These are phyloP conservation scores for Aegilops sharonensis DNA, from an alignment of 176 grass and related monocot species.

Conservation along the genomic window DNA sequence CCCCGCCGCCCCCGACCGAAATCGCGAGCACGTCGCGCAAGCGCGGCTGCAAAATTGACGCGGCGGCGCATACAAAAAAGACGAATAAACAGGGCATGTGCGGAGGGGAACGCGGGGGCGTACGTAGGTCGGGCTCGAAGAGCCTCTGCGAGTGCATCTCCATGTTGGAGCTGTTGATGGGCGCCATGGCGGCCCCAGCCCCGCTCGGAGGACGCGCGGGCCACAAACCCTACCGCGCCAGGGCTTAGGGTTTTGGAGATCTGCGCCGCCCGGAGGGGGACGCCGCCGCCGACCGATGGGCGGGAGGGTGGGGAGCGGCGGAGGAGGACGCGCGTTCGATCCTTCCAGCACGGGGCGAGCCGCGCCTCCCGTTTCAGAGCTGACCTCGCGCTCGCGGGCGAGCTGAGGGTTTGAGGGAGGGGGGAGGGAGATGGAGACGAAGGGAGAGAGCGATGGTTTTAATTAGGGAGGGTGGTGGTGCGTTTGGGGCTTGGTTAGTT, in stretches of 20 bases:
- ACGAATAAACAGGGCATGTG: background rate
- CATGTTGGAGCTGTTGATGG: conserved; percentile 81
- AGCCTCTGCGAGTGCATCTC: conserved; percentile 91
- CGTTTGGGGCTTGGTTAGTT: background rate
- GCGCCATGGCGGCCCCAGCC: conserved; percentile 58
- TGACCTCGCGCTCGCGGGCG: conserved; percentile 35
- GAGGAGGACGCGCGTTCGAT: background rate
- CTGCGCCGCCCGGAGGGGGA: conserved; percentile 12
- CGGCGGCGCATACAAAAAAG: background rate
- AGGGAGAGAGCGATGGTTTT: background rate
- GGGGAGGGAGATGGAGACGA: background rate
- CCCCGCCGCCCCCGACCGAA: background rate
- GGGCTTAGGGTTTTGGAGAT: conserved; percentile 54
- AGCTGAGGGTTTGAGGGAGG: conserved; percentile 28
- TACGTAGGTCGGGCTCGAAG: conserved; percentile 83
- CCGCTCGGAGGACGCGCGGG: background rate
- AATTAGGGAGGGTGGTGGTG: background rate
- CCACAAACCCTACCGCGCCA: conserved; percentile 45
- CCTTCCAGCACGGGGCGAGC: background rate
- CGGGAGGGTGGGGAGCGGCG: background rate
- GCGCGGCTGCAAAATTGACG: background rate
- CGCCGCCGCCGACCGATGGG: background rate
- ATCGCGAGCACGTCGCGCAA: background rate
- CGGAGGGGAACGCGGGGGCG: background rate
- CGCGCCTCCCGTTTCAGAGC: background rate